phyloP scores from a whole-genome alignment of 371 early-diverging fungal species.

The Mortierella sp. region DNA sequence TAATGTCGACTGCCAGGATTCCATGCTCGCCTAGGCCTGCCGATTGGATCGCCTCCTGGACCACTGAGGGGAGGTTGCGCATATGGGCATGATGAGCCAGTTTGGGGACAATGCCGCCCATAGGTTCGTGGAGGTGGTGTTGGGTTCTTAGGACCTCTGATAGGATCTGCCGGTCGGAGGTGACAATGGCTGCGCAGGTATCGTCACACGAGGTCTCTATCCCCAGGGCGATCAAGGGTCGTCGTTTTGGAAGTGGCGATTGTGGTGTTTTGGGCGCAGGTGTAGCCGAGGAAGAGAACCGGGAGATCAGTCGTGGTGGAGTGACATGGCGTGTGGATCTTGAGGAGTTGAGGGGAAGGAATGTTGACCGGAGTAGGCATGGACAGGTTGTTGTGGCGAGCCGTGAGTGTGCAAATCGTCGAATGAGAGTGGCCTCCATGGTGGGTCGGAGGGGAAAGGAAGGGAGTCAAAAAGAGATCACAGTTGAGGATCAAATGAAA shows the following conservation, averaged over 20 bases:
- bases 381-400: background rate
- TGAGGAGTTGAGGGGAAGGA: background rate
- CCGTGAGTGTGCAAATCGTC: background rate
- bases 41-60: slow-evolving; percentile 71
- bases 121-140: slow-evolving; percentile 79
- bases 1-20: slow-evolving; percentile 76
- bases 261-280: background rate
- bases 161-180: slow-evolving; percentile 75
- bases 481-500: background rate
- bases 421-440: background rate
- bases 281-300: background rate
- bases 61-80: slow-evolving; percentile 74
- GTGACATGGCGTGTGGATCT: background rate
- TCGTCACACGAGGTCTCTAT: slow-evolving; percentile 92
- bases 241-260: slow-evolving; percentile 5
- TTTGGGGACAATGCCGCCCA: slow-evolving; percentile 88
- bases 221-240: slow-evolving; percentile 69
- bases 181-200: slow-evolving; percentile 86
- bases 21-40: slow-evolving; percentile 63
- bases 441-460: background rate
- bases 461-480: background rate
- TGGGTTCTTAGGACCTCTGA: slow-evolving; percentile 78
- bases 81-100: slow-evolving; percentile 82
- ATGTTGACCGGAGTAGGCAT: background rate
- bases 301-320: background rate